phyloP scores from a whole-genome alignment of 345 rosid species.

The Mangifera indica region DNA sequence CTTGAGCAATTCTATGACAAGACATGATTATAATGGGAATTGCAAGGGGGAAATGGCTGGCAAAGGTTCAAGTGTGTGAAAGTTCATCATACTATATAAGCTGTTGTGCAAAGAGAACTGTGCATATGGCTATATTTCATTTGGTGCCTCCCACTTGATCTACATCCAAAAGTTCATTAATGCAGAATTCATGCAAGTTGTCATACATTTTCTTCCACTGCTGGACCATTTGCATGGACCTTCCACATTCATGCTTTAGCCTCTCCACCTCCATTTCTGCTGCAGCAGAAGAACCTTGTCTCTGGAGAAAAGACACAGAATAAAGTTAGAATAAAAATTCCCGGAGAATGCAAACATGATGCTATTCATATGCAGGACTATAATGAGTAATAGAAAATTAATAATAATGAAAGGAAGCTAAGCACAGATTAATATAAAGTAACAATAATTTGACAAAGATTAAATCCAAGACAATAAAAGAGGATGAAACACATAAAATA shows the following conservation, averaged over 20 bases:
- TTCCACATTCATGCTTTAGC: slow-evolving; percentile 48
- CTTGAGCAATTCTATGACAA: background rate
- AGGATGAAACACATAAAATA: background rate
- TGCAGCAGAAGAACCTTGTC: slow-evolving; percentile 56
- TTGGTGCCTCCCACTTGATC: slow-evolving; percentile 22
- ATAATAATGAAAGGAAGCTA: background rate
- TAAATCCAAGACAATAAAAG: background rate
- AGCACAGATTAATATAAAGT: background rate
- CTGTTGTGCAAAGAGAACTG: background rate
- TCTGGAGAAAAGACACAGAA: slow-evolving; percentile 33
- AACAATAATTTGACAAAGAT: background rate
- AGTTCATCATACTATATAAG: background rate
- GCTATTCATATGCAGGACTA: background rate
- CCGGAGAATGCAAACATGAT: background rate
- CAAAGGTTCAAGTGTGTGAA: background rate
- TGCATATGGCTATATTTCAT: slow-evolving; percentile 3
- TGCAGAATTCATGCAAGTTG: slow-evolving; percentile 54
- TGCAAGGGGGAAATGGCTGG: background rate
- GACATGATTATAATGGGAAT: background rate
- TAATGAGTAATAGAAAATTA: background rate
- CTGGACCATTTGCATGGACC: slow-evolving; percentile 40
- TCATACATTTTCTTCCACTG: slow-evolving; percentile 65
- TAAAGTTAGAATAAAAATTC: background rate
- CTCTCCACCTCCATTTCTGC: slow-evolving; percentile 67
- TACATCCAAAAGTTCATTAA: slow-evolving; percentile 51